phyloP scores from a whole-genome alignment of 768 basidiomycete species.

The Suillus fuscotomentosus region DNA sequence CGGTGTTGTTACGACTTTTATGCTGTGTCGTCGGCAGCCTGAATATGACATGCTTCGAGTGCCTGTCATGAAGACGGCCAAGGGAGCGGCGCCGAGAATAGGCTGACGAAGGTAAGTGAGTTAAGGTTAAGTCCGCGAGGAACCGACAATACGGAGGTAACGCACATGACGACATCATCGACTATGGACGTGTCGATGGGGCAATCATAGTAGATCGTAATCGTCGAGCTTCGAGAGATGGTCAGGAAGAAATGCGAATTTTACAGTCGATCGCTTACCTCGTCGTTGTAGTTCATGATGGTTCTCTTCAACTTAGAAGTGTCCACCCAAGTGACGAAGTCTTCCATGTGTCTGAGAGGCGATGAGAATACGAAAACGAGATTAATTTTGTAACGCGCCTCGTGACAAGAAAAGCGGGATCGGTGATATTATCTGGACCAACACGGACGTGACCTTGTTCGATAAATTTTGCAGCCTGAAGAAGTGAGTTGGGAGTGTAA shows the following conservation, averaged over 20 bases:
- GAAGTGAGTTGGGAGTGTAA: constrained; percentile 9
- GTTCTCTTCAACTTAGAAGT: constrained; percentile 96
- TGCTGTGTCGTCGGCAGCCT: constrained; percentile 1
- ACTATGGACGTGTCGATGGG: background rate
- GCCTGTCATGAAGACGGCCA: background rate
- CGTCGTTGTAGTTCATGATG: constrained; percentile 94
- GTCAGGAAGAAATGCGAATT: constrained; percentile 14
- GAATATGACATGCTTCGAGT: background rate
- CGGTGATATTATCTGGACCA: constrained; percentile 92
- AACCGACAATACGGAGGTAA: background rate
- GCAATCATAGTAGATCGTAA: constrained; percentile 74
- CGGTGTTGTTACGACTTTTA: background rate
- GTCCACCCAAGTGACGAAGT: constrained; percentile 99
- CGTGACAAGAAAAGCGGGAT: constrained; percentile 95
- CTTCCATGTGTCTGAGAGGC: constrained; percentile 83
- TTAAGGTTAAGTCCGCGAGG: constrained; percentile 7
- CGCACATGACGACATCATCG: background rate
- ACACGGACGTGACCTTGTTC: constrained; percentile 98
- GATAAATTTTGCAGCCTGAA: constrained; percentile 93
- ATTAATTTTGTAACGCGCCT: constrained; percentile 42
- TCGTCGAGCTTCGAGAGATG: constrained; percentile 73
- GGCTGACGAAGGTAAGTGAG: background rate
- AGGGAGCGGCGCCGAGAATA: background rate
- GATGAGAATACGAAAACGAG: constrained; percentile 6
- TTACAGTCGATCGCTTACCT: constrained; percentile 46